Conservation (phyloP, 2,329 filamentous ascomycete species). For the Botrytis sinoallii region DNA sequence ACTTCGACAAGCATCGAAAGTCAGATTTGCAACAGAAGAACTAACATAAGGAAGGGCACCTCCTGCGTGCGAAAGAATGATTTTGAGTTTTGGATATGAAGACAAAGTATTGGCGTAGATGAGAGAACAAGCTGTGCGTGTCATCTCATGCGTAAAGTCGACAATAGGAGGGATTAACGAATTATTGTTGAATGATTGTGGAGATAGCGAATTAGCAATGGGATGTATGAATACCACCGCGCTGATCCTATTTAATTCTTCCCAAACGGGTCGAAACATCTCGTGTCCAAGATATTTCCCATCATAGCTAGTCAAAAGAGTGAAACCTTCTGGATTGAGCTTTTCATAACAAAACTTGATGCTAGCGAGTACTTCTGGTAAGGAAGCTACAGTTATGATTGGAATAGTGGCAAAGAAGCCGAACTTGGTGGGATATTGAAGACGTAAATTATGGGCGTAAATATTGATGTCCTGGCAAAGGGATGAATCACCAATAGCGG, state of each 20-base stretch:
- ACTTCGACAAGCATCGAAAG: background rate
- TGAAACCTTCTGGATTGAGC: conserved; percentile 1
- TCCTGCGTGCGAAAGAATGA: conserved; percentile 49
- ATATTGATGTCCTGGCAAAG: conserved; percentile 5
- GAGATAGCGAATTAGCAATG: background rate
- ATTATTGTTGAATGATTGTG: background rate
- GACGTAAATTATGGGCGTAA: background rate
- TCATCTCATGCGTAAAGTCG: conserved; percentile 48
- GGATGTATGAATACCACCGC: conserved; percentile 10
- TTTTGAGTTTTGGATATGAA: conserved; percentile 40
- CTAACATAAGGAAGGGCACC: conserved; percentile 36
- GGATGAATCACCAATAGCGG: background rate
- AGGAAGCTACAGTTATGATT: background rate
- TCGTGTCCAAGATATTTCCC: conserved; percentile 10
- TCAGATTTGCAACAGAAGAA: conserved; percentile 10
- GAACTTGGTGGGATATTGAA: conserved; percentile 4
- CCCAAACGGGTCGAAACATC: background rate
- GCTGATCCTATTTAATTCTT: conserved; percentile 9
- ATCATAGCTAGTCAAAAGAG: conserved; percentile 8
- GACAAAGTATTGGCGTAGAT: conserved; percentile 38
- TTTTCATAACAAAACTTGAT: background rate
- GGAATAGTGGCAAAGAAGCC: conserved; percentile 14
- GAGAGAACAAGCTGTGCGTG: conserved; percentile 44
- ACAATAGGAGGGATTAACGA: conserved; percentile 40
- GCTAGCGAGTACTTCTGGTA: background rate